Evolutionary conservation across 2,329 filamentous ascomycete species (phyloP).

Genomic region (Fusarium sp.): DNA sequence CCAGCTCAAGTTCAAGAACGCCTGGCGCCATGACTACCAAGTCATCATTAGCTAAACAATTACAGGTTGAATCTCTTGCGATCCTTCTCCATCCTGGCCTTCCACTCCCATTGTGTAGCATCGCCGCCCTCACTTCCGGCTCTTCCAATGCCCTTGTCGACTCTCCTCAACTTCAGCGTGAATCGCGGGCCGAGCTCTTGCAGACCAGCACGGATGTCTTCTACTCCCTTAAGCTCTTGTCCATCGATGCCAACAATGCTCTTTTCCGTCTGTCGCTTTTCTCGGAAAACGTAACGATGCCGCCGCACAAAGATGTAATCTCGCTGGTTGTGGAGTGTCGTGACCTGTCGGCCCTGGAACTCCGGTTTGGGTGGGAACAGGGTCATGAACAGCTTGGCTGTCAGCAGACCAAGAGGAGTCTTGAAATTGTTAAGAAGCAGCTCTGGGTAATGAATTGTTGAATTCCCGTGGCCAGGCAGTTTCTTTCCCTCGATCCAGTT

Average conservation of each 20-base stretch:
- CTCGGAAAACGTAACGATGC: slow-evolving; percentile 92
- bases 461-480: slow-evolving; percentile 87
- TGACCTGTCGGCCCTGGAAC: slow-evolving; percentile 86
- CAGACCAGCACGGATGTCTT: slow-evolving; percentile 86
- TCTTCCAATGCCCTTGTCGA: slow-evolving; percentile 87
- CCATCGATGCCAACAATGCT: slow-evolving; percentile 85
- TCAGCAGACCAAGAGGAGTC: slow-evolving; percentile 89
- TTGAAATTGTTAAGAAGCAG: slow-evolving; percentile 94
- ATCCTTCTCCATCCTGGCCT: slow-evolving; percentile 93
- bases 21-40: slow-evolving; percentile 22
- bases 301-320: slow-evolving; percentile 95
- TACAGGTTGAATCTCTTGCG: slow-evolving; percentile 94
- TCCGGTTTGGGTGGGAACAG: slow-evolving; percentile 80
- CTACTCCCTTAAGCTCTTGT: slow-evolving; percentile 84
- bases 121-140: slow-evolving; percentile 76
- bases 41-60: slow-evolving; percentile 18
- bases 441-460: slow-evolving; percentile 91
- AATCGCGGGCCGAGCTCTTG: slow-evolving; percentile 89
- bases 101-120: slow-evolving; percentile 96
- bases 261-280: slow-evolving; percentile 89
- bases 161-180: slow-evolving; percentile 83
- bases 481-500: slow-evolving; percentile 93
- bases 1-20: slow-evolving; percentile 31
- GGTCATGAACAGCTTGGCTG: slow-evolving; percentile 80
- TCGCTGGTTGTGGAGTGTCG: slow-evolving; percentile 93